Evolutionary conservation across 1,139 yeast species (phyloP), one percentile per base, ranked within the genome.

Genomic region (Geotrichum australiense): DNA sequence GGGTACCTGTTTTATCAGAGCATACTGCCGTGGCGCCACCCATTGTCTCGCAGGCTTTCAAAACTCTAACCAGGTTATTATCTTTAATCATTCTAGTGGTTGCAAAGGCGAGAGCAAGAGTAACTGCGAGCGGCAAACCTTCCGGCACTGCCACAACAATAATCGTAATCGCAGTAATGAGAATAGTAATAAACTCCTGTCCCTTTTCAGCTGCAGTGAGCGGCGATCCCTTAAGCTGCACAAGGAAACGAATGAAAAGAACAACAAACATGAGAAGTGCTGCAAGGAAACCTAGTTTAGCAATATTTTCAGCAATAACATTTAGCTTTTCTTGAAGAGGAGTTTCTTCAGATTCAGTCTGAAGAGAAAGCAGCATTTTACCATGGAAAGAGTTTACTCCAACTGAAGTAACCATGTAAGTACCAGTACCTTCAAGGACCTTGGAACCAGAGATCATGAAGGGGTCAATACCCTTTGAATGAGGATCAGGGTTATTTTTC

Each of bases 61-160:
- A 71, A 5, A 86, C 95, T 54, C 98, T 76, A n/a, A 91, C 98
- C 56, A 91, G 69, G 60, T 91, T 91, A 54, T 94, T 94, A 61
- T 91, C 96, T 61, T 84, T 85, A 20, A 95, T 89, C 98, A 91
- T 91, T 64, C 97, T 75, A 8, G 96, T 89, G 3, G 98, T 91
- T 2, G 98, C 98, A 68, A 91, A 91, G 0, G 98, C 98, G 53
- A 91, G 71, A 0, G 98, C 96, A 40, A 91, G 70, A 0, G 98
- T 91, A 19, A 91, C 98, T 0, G 98, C 98, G 45, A 91, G 69
- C 0, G 98, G 98, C 48, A 91, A 73, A 45, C 98, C 98, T 66
- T 93, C 99, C 2, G 99, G 99, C 14, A 91, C 95, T 0, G 98
- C 99, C 41, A 91, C 98, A 15, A 91, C 98, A 31, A 91, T 78